Evolutionary conservation across 768 basidiomycete genomes (phyloP), one percentile per base, ranked within the genome.

Genomic region (Boletus insuetus): DNA sequence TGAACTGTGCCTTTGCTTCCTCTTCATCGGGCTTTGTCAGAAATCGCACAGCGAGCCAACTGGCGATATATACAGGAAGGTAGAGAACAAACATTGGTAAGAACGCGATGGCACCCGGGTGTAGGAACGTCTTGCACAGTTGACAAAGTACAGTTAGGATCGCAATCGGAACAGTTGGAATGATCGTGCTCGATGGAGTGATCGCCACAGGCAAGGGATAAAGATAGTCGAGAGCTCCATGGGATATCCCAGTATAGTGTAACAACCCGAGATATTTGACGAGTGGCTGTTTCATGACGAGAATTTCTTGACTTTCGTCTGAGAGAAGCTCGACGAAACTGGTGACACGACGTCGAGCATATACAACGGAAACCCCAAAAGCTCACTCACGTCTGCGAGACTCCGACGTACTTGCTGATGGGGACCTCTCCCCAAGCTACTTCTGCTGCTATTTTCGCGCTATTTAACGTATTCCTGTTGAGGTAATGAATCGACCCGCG

Each of bases 1-100:
- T 86, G 69, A 82, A 88, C 69, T 89, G 86, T n/a, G 87, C 85
- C 46, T 79, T 72, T 31, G 81, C 79, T 63, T 89, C 87, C 63
- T 86, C 78, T 64, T 89, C 86, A 34, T 80, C 79, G 14, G 73
- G 64, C 0, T 64, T 65, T 11, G 76, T 75, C 26, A 87, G 60
- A 45, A 75, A 60, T 42, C 73, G 75, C 37, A 76, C 75, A 17
- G 73, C 70, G n/a, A 82, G 63, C 13, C 58, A 51, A 22, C 80
- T 80, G 19, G 79, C 66, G 41, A 82, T 58, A 69, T 89, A 89
- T 7, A 80, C 79, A 2, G 87, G 86, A 11, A 85, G 58, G 32
- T 82, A 79, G 22, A 85, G 50, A 32, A 87, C 51, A 49, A 87
- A 73, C 11, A 73, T 63, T 0, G 79, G 78, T 4, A 75, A 42